Evolutionary conservation across 1,284 basidiomycete genomes (phyloP).

Genomic region (Omphalotus olearius): DNA sequence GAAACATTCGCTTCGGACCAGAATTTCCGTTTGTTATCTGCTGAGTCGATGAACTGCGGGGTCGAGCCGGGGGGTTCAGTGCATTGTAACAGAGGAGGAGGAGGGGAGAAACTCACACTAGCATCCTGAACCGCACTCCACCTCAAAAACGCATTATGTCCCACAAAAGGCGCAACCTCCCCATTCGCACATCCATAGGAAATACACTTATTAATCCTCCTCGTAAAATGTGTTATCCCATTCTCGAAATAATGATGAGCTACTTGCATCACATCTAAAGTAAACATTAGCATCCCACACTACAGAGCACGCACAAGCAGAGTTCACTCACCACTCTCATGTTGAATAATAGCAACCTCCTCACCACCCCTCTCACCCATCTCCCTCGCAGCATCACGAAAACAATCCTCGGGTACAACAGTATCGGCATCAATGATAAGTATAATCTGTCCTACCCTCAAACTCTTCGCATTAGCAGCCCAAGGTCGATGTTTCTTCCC

Average conservation of each 20-base stretch:
- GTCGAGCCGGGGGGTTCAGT: too few relatives aligned
- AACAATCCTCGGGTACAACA: slow-evolving; percentile 80
- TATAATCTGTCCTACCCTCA: slow-evolving; percentile 62
- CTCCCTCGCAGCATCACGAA: slow-evolving; percentile 81
- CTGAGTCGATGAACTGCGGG: slow-evolving; percentile 7
- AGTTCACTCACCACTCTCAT: slow-evolving; percentile 57
- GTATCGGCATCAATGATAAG: slow-evolving; percentile 81
- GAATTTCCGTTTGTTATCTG: slow-evolving; percentile 48
- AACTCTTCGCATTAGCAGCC: slow-evolving; percentile 57
- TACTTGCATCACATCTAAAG: slow-evolving; percentile 31
- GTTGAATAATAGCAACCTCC: slow-evolving; percentile 80
- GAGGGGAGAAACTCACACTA: slow-evolving; percentile 22
- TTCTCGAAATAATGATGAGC: slow-evolving; percentile 85
- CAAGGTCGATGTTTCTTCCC: slow-evolving; percentile 37
- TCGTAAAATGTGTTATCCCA: slow-evolving; percentile 78
- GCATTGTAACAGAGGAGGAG: too few relatives aligned
- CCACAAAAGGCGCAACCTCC: slow-evolving; percentile 75
- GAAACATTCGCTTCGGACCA: slow-evolving; percentile 86
- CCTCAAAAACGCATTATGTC: slow-evolving; percentile 84
- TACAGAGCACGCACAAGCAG: slow-evolving; percentile 8
- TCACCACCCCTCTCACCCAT: slow-evolving; percentile 45
- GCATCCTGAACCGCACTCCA: slow-evolving; percentile 84
- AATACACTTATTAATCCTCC: slow-evolving; percentile 52
- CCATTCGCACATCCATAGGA: slow-evolving; percentile 22
- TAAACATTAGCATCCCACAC: neutral